A percentile compares a stretch with the other conserved stretches of the same genome.
Conservation (phyloP, 176 grass and related monocot species). For the Oryza nivara region DNA sequence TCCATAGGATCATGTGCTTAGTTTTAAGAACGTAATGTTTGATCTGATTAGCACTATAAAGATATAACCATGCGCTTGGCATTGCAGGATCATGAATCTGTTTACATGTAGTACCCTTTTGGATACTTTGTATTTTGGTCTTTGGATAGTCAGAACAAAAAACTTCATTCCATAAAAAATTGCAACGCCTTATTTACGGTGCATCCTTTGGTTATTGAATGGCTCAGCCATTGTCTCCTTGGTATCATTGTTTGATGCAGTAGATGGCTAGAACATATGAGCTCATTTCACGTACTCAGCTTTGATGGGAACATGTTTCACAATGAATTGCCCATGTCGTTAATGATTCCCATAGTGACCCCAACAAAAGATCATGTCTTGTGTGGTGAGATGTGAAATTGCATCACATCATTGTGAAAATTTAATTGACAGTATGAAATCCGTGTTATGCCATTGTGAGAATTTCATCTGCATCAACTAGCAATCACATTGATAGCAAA, state of each 20-base stretch:
- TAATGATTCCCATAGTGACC: not conserved
- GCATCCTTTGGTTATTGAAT: not conserved
- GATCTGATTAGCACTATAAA: not conserved
- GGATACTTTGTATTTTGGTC: not conserved
- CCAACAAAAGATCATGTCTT: not conserved
- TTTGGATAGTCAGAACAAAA: not conserved
- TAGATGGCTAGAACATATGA: not conserved
- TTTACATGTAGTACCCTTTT: not conserved
- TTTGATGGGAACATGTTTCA: too few species aligned
- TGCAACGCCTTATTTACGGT: not conserved
- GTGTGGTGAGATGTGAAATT: not conserved
- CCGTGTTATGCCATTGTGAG: not conserved
- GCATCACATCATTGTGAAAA: not conserved
- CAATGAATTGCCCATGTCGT: not conserved
- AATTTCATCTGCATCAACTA: not conserved
- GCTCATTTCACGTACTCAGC: not conserved
- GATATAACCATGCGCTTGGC: not conserved
- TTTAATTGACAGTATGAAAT: not conserved
- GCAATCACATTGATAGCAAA: not conserved
- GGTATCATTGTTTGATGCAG: not conserved
- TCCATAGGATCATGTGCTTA: slow-evolving; percentile 5
- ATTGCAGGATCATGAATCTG: not conserved
- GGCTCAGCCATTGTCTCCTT: not conserved
- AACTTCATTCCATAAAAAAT: not conserved
- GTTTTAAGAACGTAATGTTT: not conserved